Base-by-base conservation (phyloP, 148 eudicot genomes). In the Nyssa sinensis region DNA sequence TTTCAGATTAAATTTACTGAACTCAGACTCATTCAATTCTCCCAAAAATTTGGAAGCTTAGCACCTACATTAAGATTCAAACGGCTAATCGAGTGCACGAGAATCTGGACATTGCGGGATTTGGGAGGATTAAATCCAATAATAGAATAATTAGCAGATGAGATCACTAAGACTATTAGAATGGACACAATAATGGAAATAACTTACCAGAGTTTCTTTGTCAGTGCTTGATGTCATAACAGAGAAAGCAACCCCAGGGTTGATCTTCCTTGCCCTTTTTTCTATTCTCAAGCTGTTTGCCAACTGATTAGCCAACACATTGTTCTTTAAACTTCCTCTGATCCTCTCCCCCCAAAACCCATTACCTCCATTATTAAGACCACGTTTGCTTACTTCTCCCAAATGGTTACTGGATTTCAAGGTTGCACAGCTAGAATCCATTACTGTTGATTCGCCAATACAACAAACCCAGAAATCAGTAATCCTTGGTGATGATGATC, bases 401-500 rank as follows among this genome's bases (percentile, higher is more conserved):
- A 88, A 67, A 71, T 87, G 85, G 83, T 81, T 35, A 62, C 62
- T 83, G 75, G 86, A 66, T 79, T 83, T 84, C 82, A 88, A 19
- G 39, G 87, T 80, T 39, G 90, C 90, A 84, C 76, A 79, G 74
- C 84, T 88, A 74, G 88, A 81, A 80, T 88, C 96, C 98, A 93
- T 93, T 73, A 16, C 66, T 44, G 64, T 14, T 62, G 41, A 62
- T 29, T 72, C 55, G 19, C 34, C 49, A 62, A 41, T 6, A 44
- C 34, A 14, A 29, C 67, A 41, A 25, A 23, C 25, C 37, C 58
- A 29, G 14, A 35, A 73, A 73, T 17, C 11, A 28, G 16, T 30
- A 28, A 27, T 28, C 64, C 51, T 53, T 33, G 64, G 16, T 57
- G 62, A 27, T 51, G 62, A 16, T 29, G 51, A 58, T 57, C 25